phyloP scores from a whole-genome alignment of 2,329 filamentous ascomycete genomes.

The Penicillium expansum region DNA sequence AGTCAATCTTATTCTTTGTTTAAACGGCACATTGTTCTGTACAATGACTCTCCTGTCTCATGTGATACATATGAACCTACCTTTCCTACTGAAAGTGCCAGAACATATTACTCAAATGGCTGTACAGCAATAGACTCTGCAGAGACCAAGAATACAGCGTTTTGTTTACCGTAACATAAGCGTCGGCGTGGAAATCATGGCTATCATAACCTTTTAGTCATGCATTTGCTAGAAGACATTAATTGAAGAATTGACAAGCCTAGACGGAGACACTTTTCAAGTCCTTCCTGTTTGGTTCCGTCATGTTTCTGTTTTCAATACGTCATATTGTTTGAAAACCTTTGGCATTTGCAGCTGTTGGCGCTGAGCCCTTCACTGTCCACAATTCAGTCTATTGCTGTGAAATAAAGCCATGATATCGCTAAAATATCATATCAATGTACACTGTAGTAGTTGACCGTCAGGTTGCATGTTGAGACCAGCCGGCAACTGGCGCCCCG shows the following conservation, averaged over 20 bases:
- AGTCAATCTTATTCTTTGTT: background rate
- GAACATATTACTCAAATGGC: background rate
- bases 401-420: background rate
- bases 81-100: background rate
- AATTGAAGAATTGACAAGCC: background rate
- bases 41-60: too few species aligned
- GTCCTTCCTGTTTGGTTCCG: background rate
- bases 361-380: too few species aligned
- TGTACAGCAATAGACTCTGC: background rate
- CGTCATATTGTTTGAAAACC: background rate
- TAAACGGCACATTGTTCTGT: background rate
- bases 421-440: background rate
- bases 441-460: background rate
- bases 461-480: background rate
- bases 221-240: background rate
- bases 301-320: background rate
- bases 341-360: background rate
- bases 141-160: background rate
- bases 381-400: too few species aligned
- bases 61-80: background rate
- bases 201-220: background rate
- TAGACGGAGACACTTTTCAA: background rate
- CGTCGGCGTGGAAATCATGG: background rate
- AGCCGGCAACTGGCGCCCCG: background rate
- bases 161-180: background rate